phyloP scores from a whole-genome alignment of 129 eudicot species.

The Dittrichia graveolens region DNA sequence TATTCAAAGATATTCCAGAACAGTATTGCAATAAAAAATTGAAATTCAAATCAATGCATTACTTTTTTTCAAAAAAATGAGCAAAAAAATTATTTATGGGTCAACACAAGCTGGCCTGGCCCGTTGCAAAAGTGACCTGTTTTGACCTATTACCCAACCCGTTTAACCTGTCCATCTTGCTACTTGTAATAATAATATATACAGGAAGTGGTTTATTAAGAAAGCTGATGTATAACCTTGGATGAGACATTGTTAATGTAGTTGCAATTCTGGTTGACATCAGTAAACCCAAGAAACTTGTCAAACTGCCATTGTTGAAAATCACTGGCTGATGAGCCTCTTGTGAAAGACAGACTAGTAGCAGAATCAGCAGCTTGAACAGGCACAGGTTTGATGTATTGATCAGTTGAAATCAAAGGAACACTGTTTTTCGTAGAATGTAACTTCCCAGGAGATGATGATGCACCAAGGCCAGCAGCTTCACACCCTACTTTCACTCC shows the following conservation, averaged over 20 bases:
- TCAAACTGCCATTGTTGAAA: slow-evolving; percentile 69
- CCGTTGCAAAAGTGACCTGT: too few relatives aligned
- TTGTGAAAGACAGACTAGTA: slow-evolving; percentile 43
- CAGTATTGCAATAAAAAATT: too few relatives aligned
- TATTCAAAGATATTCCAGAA: too few relatives aligned
- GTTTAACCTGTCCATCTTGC: too few relatives aligned
- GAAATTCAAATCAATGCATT: too few relatives aligned
- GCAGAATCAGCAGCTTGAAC: slow-evolving; percentile 41
- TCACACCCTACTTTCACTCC: slow-evolving; percentile 84
- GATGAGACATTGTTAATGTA: slow-evolving; percentile 52
- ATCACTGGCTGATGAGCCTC: slow-evolving; percentile 51
- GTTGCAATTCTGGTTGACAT: slow-evolving; percentile 48
- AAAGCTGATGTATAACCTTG: slow-evolving; percentile 46
- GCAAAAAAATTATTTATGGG: too few relatives aligned
- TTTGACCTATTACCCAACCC: too few relatives aligned
- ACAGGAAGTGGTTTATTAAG: too few relatives aligned
- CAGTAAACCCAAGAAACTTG: slow-evolving; percentile 59
- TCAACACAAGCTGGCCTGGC: too few relatives aligned
- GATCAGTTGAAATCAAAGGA: slow-evolving; percentile 37
- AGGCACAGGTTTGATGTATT: slow-evolving; percentile 35
- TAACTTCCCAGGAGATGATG: slow-evolving; percentile 44
- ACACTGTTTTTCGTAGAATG: slow-evolving; percentile 36
- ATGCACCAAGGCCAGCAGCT: slow-evolving; percentile 40
- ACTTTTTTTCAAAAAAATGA: too few relatives aligned
- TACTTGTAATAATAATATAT: too few relatives aligned